These are phyloP conservation scores for Tillandsia leiboldiana DNA, from an alignment of 176 grass and related monocot genomes.

Conservation along the genomic window DNA sequence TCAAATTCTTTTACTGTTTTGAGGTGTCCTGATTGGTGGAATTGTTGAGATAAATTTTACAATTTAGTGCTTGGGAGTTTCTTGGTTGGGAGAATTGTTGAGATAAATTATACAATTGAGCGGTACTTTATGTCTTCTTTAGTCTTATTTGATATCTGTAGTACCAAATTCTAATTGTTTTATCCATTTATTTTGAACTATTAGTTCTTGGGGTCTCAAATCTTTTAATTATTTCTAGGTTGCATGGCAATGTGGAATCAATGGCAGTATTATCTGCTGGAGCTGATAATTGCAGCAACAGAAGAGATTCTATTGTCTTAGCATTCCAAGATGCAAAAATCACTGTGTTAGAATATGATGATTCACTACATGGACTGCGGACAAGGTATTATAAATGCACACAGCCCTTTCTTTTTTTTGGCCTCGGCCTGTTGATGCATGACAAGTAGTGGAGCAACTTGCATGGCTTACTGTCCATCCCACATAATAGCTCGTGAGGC, in stretches of 20 bases:
- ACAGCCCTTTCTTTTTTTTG: not conserved
- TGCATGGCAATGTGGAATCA: conserved; percentile 76
- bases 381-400: conserved; percentile 41
- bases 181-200: conserved; percentile 5
- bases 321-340: conserved; percentile 83
- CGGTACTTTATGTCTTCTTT: not conserved
- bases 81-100: too few relatives aligned
- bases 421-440: not conserved
- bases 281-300: conserved; percentile 35
- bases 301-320: conserved; percentile 48
- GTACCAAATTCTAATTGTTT: not conserved
- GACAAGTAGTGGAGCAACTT: not conserved
- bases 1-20: too few relatives aligned
- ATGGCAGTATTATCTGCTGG: conserved; percentile 62
- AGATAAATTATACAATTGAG: not conserved
- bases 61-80: too few relatives aligned
- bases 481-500: not conserved
- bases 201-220: conserved; percentile 2
- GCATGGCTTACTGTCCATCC: not conserved
- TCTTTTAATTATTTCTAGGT: conserved; percentile 31
- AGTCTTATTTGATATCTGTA: not conserved
- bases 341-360: conserved; percentile 68
- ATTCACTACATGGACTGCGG: conserved; percentile 47
- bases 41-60: too few relatives aligned
- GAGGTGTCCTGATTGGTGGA: too few relatives aligned